Evolutionary conservation across 148 eudicot genomes (phyloP).

Genomic region (Vaccinium corymbosum): DNA sequence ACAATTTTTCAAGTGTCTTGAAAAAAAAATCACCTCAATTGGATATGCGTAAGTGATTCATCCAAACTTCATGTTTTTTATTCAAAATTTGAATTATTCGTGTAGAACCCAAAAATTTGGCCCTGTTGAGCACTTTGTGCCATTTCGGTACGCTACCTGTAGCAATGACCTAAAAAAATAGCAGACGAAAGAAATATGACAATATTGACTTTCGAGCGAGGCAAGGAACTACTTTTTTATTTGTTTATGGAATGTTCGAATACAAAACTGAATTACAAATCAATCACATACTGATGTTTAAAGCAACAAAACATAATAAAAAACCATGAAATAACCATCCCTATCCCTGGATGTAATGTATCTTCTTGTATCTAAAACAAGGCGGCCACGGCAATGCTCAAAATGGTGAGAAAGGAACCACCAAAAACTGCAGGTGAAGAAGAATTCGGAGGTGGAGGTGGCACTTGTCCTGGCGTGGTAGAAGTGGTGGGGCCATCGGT

Average conservation of each 20-base stretch:
- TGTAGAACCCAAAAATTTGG: too few species aligned
- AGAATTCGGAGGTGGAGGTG: neutral
- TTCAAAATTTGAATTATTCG: too few species aligned
- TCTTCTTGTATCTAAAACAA: neutral
- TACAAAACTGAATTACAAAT: neutral
- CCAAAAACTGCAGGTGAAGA: constrained; percentile 2
- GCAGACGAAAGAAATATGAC: too few species aligned
- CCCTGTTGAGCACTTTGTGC: too few species aligned
- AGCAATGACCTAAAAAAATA: too few species aligned
- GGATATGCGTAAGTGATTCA: too few species aligned
- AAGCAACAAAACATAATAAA: neutral
- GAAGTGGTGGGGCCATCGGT: neutral
- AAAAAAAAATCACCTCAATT: too few species aligned
- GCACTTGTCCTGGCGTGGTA: neutral
- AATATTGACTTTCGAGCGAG: too few species aligned
- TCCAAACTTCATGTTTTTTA: too few species aligned
- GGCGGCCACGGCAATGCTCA: neutral
- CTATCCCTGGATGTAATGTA: neutral
- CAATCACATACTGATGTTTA: neutral
- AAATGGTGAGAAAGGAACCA: neutral
- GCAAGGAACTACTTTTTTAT: neutral
- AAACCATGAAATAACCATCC: neutral
- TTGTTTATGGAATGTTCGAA: neutral
- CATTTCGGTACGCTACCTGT: too few species aligned
- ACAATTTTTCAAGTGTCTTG: too few species aligned